Evolutionary conservation across 2,329 filamentous ascomycete species (phyloP).

Genomic region (Waltergamsia citrina): DNA sequence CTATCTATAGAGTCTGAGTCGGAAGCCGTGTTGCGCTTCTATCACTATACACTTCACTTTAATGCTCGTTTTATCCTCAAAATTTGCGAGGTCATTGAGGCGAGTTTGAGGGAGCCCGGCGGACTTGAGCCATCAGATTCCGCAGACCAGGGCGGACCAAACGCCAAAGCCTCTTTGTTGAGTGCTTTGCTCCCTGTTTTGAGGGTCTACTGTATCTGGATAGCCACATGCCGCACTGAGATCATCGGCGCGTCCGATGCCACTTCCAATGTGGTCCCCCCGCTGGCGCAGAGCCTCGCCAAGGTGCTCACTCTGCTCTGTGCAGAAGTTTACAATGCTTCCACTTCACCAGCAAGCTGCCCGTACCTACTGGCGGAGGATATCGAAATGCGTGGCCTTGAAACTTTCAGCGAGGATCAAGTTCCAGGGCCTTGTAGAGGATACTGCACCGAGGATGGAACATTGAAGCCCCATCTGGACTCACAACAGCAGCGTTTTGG

Average conservation of each 20-base stretch:
- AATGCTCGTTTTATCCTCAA: conserved; percentile 70
- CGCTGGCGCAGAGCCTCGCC: conserved; percentile 35
- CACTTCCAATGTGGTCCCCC: conserved; percentile 32
- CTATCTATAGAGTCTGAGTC: conserved; percentile 33
- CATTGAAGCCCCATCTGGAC: conserved; percentile 28
- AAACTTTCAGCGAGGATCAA: conserved; percentile 26
- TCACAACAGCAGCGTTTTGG: conserved; percentile 19
- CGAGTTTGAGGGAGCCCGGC: conserved; percentile 45
- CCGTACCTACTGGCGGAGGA: conserved; percentile 45
- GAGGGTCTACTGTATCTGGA: conserved; percentile 45
- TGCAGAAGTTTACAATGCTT: conserved; percentile 23
- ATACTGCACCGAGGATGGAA: conserved; percentile 21
- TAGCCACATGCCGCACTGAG: conserved; percentile 35
- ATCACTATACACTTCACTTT: conserved; percentile 61
- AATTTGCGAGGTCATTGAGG: conserved; percentile 59
- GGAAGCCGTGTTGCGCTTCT: conserved; percentile 33
- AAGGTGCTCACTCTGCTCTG: conserved; percentile 39
- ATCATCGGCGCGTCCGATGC: conserved; percentile 34
- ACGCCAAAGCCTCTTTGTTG: conserved; percentile 16
- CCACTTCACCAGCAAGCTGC: conserved; percentile 23
- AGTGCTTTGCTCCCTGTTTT: conserved; percentile 35
- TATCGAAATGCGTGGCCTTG: conserved; percentile 32
- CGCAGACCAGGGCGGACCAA: conserved; percentile 8
- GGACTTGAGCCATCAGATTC: conserved; percentile 11
- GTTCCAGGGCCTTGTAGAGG: conserved; percentile 30